These are phyloP conservation scores for Pleurotus ostreatus DNA, from an alignment of 768 basidiomycete species.

Conservation along the genomic window DNA sequence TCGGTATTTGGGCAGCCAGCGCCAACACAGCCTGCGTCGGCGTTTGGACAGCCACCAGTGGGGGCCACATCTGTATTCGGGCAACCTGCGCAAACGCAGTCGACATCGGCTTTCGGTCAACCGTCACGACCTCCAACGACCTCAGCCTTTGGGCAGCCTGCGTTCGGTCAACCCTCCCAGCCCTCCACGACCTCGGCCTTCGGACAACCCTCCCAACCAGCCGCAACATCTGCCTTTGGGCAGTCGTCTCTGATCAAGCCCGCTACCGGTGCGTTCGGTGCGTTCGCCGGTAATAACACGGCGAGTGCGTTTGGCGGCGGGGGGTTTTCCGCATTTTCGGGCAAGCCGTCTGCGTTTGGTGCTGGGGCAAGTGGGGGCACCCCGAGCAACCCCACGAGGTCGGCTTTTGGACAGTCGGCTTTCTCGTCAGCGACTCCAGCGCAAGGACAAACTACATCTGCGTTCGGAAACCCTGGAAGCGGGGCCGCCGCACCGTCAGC, in stretches of 20 bases:
- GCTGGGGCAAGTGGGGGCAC: constrained; percentile 18
- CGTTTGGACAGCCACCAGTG: constrained; percentile 22
- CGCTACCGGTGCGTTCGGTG: constrained; percentile 48
- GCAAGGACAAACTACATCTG: constrained; percentile 7
- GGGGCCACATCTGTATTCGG: not conserved
- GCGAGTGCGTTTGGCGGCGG: constrained; percentile 19
- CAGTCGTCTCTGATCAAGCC: constrained; percentile 41
- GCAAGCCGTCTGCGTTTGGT: constrained; percentile 36
- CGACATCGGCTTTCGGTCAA: constrained; percentile 31
- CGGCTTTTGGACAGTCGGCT: constrained; percentile 25
- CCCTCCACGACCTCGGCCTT: constrained; percentile 24
- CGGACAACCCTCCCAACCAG: constrained; percentile 18
- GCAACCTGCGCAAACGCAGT: constrained; percentile 37
- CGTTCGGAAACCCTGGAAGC: constrained; percentile 15
- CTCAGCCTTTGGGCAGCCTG: constrained; percentile 22
- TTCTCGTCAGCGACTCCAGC: constrained; percentile 10
- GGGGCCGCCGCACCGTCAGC: constrained; percentile 14
- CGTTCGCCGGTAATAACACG: constrained; percentile 26
- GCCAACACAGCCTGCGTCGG: constrained; percentile 18
- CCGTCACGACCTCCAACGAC: constrained; percentile 13
- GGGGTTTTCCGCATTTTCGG: constrained; percentile 32
- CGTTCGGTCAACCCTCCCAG: constrained; percentile 8
- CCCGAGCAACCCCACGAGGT: constrained; percentile 4
- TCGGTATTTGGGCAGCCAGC: constrained; percentile 22
- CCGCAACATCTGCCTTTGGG: not conserved